Evolutionary conservation across 2,329 filamentous ascomycete species (phyloP).

Genomic region (Paraconiothyrium brasiliense): DNA sequence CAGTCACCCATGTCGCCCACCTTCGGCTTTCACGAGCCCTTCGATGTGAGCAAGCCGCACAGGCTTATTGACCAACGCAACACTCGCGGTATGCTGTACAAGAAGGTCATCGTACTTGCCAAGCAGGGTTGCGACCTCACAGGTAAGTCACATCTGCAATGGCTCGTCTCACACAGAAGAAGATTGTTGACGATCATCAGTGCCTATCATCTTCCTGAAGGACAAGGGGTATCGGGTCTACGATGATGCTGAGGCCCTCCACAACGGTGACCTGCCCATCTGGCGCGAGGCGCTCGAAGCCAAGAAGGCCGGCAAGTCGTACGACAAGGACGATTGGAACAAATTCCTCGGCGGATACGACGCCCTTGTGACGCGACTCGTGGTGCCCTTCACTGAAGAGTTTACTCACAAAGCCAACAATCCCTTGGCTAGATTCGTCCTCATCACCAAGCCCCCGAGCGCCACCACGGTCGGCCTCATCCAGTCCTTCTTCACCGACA

Average conservation of each 20-base stretch:
- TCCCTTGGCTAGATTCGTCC: background rate
- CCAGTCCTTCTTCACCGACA: background rate
- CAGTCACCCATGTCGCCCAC: background rate
- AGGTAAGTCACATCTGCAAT: constrained; percentile 23
- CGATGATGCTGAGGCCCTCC: constrained; percentile 50
- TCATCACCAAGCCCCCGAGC: background rate
- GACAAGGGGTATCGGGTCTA: constrained; percentile 42
- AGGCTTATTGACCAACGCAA: constrained; percentile 18
- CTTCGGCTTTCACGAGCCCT: background rate
- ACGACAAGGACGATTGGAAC: constrained; percentile 43
- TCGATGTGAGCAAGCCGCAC: background rate
- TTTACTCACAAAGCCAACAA: constrained; percentile 14
- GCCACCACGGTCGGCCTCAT: background rate
- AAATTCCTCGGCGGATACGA: constrained; percentile 47
- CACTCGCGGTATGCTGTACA: constrained; percentile 23
- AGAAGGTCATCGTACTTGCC: constrained; percentile 49
- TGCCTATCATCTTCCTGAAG: constrained; percentile 42
- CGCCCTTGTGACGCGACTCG: constrained; percentile 26
- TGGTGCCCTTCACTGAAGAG: constrained; percentile 26
- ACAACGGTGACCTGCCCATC: constrained; percentile 41
- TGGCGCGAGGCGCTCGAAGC: constrained; percentile 48
- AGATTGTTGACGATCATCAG: constrained; percentile 16
- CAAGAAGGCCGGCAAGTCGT: constrained; percentile 41
- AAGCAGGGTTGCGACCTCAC: constrained; percentile 47
- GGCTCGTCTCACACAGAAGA: too few species aligned